phyloP scores from a whole-genome alignment of 768 basidiomycete genomes.

The Pholiota molesta region DNA sequence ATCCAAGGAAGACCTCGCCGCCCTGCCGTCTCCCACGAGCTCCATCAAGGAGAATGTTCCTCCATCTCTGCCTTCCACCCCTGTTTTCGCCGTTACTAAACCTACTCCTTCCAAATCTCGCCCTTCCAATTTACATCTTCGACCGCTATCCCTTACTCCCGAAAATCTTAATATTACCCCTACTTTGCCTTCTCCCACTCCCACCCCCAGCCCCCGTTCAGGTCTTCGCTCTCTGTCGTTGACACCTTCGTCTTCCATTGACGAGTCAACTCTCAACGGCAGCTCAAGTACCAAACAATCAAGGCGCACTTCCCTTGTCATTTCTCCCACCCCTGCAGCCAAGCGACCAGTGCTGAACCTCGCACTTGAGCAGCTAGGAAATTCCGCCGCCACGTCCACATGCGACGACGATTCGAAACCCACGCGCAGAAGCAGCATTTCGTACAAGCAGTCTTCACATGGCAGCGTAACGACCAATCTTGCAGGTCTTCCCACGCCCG shows the following conservation, averaged over 20 bases:
- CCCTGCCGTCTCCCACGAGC: slow-evolving; percentile 29
- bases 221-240: slow-evolving; percentile 60
- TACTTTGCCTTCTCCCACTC: slow-evolving; percentile 55
- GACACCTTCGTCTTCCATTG: slow-evolving; percentile 30
- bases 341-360: slow-evolving; percentile 43
- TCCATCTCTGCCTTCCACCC: slow-evolving; percentile 19
- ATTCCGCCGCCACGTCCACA: slow-evolving; percentile 26
- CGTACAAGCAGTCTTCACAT: slow-evolving; percentile 60
- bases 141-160: slow-evolving; percentile 71
- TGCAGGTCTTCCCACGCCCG: slow-evolving; percentile 69
- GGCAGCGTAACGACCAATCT: slow-evolving; percentile 32
- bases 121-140: slow-evolving; percentile 67
- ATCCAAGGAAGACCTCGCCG: slow-evolving; percentile 18
- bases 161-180: slow-evolving; percentile 44
- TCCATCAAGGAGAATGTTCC: slow-evolving; percentile 26
- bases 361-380: slow-evolving; percentile 30
- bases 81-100: slow-evolving; percentile 35
- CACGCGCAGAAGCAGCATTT: slow-evolving; percentile 69
- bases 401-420: slow-evolving; percentile 37
- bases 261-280: slow-evolving; percentile 27
- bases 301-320: slow-evolving; percentile 36
- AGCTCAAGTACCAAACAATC: slow-evolving; percentile 22
- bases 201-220: slow-evolving; percentile 50
- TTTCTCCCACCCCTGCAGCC: slow-evolving; percentile 32
- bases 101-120: slow-evolving; percentile 53